Percentiles rank a stretch among this genome's conserved stretches.
These are phyloP conservation scores for Ceratocystis lukuohia DNA, from an alignment of 2,329 filamentous ascomycete species.

Conservation along the genomic window DNA sequence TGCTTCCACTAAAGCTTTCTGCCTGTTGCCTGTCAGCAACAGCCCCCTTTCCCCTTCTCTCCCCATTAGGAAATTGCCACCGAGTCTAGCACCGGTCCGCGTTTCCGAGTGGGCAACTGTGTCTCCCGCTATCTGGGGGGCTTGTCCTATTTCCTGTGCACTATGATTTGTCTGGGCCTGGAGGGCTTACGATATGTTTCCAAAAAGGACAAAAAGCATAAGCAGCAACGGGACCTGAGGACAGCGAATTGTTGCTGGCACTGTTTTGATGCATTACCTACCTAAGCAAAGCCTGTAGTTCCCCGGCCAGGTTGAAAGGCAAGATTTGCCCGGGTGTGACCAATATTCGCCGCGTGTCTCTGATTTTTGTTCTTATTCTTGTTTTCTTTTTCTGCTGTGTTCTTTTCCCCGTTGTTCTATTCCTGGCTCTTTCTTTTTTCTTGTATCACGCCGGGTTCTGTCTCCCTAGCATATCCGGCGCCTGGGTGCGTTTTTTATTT, in stretches of 20 bases:
- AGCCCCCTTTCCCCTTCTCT: not conserved
- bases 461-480: not conserved
- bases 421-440: not conserved
- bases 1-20: no score
- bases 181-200: no score
- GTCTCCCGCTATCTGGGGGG: not conserved
- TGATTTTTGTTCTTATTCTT: not conserved
- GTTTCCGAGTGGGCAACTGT: not conserved
- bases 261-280: no score
- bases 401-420: not conserved
- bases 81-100: not conserved
- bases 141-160: not conserved
- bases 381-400: not conserved
- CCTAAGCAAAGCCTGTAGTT: no score
- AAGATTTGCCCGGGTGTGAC: no score
- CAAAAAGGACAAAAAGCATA: no score
- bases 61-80: not conserved
- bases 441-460: not conserved
- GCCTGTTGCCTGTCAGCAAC: not conserved
- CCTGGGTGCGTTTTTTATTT: not conserved
- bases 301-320: no score
- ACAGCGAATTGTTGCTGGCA: no score
- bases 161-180: no score
- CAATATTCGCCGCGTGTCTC: no score
- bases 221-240: no score